phyloP scores from a whole-genome alignment of 495 filamentous ascomycete species.

The Trichoderma parareesei region DNA sequence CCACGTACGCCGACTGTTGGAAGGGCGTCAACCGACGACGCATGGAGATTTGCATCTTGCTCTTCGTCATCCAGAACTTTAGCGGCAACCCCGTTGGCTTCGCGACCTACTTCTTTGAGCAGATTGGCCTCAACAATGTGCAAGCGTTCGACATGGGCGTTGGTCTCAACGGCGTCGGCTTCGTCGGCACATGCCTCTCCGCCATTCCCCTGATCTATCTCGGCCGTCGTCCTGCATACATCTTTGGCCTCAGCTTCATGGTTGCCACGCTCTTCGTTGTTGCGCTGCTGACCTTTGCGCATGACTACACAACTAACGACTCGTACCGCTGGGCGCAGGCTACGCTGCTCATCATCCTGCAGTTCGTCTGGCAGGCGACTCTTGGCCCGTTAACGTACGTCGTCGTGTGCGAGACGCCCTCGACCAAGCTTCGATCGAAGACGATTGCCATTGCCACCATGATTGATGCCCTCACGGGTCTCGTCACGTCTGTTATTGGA shows the following conservation, averaged over 20 bases:
- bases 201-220: slow-evolving; percentile 26
- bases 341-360: slow-evolving; percentile 34
- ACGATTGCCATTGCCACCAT: slow-evolving; percentile 47
- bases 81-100: slow-evolving; percentile 55
- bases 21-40: slow-evolving; percentile 56
- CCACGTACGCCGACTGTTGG: slow-evolving; percentile 60
- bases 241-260: slow-evolving; percentile 15
- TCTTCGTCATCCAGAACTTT: slow-evolving; percentile 47
- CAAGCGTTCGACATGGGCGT: slow-evolving; percentile 40
- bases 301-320: slow-evolving; percentile 40
- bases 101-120: slow-evolving; percentile 60
- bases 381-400: slow-evolving; percentile 50
- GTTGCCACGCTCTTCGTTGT: slow-evolving; percentile 31
- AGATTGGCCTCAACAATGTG: slow-evolving; percentile 48
- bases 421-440: slow-evolving; percentile 45
- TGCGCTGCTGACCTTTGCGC: slow-evolving; percentile 23
- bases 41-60: slow-evolving; percentile 52
- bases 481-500: slow-evolving; percentile 34
- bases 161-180: slow-evolving; percentile 32
- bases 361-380: slow-evolving; percentile 45
- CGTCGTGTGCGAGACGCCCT: slow-evolving; percentile 46
- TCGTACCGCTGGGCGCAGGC: slow-evolving; percentile 14
- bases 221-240: slow-evolving; percentile 10
- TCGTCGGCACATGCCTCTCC: slow-evolving; percentile 34
- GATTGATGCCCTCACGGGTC: slow-evolving; percentile 33